phyloP scores from a whole-genome alignment of 768 basidiomycete genomes.

The Boletales sp. region DNA sequence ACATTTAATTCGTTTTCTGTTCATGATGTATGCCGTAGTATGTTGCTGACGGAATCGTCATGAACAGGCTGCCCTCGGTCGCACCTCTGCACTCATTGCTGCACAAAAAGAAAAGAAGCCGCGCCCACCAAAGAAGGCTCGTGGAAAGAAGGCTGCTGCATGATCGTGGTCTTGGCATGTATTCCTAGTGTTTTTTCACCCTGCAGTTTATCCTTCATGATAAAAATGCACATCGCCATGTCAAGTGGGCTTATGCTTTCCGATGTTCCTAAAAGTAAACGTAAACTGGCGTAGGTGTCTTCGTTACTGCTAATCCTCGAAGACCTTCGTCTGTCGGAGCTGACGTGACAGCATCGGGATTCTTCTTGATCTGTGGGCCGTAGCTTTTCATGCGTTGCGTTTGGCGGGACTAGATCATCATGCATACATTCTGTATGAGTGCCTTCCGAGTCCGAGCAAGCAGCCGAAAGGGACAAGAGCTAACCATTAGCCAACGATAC shows the following conservation, averaged over 20 bases:
- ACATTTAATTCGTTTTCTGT: constrained; percentile 11
- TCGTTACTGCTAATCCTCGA: no score
- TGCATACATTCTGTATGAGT: no score
- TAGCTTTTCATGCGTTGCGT: no score
- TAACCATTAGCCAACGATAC: no score
- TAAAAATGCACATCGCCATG: constrained; percentile 13
- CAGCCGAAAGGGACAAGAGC: no score
- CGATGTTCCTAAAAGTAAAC: no score
- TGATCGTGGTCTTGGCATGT: constrained; percentile 20
- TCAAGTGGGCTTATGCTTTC: constrained; percentile 1
- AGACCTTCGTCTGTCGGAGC: no score
- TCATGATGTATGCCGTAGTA: constrained; percentile 42
- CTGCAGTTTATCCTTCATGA: constrained; percentile 18
- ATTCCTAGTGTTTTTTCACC: constrained; percentile 19
- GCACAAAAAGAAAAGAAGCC: constrained; percentile 72
- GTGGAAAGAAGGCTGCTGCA: constrained; percentile 58
- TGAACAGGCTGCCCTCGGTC: constrained; percentile 67
- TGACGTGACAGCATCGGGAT: no score
- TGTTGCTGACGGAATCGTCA: constrained; percentile 24
- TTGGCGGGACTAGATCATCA: no score
- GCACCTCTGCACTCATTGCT: constrained; percentile 66
- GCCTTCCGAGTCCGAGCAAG: no score
- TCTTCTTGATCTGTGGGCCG: no score
- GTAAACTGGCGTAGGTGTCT: no score
- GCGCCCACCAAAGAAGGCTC: constrained; percentile 60